Conservation (phyloP, 176 grass and related monocot species). For the Tillandsia leiboldiana region DNA sequence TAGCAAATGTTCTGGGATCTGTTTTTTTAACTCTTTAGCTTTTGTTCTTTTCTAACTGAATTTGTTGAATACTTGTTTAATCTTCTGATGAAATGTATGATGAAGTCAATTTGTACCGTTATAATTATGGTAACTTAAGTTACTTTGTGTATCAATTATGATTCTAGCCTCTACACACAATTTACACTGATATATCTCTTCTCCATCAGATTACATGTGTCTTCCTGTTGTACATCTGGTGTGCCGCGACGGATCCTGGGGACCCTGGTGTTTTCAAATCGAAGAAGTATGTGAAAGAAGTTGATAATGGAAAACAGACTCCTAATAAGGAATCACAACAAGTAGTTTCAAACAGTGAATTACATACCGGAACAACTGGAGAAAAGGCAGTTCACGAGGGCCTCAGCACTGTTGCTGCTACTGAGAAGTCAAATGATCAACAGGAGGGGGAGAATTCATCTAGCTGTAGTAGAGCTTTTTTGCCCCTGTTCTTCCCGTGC, state of each 20-base stretch:
- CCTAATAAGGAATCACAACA: constrained; percentile 3
- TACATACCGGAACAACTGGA: constrained; percentile 22
- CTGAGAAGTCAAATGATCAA: constrained; percentile 34
- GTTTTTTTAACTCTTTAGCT: neutral
- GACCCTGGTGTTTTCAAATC: constrained; percentile 81
- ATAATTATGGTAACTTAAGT: too few relatives aligned
- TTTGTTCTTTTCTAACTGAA: neutral
- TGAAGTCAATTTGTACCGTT: neutral
- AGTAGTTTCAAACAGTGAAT: constrained; percentile 29
- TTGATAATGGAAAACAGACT: constrained; percentile 31
- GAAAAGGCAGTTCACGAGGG: constrained; percentile 23
- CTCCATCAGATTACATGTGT: constrained; percentile 59
- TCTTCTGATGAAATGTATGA: neutral
- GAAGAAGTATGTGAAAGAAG: constrained; percentile 35
- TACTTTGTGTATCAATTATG: neutral
- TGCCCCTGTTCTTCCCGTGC: constrained; percentile 35
- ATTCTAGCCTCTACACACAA: neutral
- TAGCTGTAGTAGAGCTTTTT: constrained; percentile 30
- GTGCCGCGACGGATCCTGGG: constrained; percentile 79
- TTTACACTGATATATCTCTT: neutral
- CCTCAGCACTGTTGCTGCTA: constrained; percentile 30
- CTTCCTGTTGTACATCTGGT: constrained; percentile 69
- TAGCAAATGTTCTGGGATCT: neutral
- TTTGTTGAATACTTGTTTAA: neutral
- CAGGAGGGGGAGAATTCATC: constrained; percentile 37